These are phyloP conservation scores for Globisporangium nodosum DNA, from an alignment of 352 stramenopile species.

Conservation along the genomic window DNA sequence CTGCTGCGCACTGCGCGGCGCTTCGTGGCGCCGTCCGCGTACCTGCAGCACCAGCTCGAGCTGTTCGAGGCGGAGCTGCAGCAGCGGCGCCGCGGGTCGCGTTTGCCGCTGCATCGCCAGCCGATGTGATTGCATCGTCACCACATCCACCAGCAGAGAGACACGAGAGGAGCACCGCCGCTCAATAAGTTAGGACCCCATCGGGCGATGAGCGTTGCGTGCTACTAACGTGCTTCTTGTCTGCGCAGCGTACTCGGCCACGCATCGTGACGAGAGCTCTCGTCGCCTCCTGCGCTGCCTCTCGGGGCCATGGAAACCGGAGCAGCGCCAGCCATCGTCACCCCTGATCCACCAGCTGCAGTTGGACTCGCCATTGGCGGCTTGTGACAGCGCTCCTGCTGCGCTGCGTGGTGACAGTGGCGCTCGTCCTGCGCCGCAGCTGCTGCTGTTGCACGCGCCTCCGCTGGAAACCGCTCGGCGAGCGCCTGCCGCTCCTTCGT, in stretches of 20 bases:
- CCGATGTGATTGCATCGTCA: conserved; percentile 1
- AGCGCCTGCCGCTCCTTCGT: conserved; percentile 28
- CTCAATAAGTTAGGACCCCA: no score
- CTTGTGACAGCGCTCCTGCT: conserved; percentile 25
- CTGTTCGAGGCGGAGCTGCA: neutral
- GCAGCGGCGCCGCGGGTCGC: conserved; percentile 2
- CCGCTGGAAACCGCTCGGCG: conserved; percentile 18
- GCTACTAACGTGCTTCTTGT: no score
- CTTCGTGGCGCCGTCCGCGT: neutral
- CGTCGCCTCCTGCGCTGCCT: no score
- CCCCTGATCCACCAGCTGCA: no score
- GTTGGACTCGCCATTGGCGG: conserved; percentile 12
- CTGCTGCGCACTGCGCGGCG: neutral
- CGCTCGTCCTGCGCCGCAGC: neutral
- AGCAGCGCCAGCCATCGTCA: no score
- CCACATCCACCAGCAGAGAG: no score
- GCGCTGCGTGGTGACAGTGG: conserved; percentile 20
- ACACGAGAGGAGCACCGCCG: no score
- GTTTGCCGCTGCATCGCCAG: conserved; percentile 7
- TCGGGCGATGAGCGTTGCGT: no score
- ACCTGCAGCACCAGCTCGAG: neutral
- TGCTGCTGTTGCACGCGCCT: neutral
- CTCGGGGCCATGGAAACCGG: no score
- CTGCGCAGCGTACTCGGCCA: no score
- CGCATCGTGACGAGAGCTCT: no score